Conservation (phyloP, 1,284 basidiomycete genomes). For the Cryptococcus sp. region DNA sequence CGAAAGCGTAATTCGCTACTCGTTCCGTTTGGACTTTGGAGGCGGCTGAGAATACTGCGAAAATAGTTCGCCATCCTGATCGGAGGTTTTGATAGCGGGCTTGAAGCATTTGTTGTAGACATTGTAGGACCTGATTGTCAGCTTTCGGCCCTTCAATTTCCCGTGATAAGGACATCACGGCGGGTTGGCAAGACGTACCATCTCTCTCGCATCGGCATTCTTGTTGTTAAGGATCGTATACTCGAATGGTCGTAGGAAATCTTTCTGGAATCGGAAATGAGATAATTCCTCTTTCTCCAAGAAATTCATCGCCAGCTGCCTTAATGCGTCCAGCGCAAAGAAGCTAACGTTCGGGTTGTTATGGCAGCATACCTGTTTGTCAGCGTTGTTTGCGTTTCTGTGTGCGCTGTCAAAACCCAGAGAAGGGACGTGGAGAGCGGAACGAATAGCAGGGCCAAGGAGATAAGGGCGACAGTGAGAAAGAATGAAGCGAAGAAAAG, state of each 20-base stretch:
- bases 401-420: no score
- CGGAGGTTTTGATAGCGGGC: slow-evolving; percentile 90
- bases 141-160: no score
- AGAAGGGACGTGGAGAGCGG: no score
- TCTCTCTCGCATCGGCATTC: slow-evolving; percentile 91
- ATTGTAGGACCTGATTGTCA: slow-evolving; percentile 76
- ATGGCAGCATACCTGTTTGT: slow-evolving; percentile 84
- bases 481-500: no score
- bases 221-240: slow-evolving; percentile 96
- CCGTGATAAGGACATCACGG: background rate
- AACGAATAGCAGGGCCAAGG: no score
- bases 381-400: no score
- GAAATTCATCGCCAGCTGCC: slow-evolving; percentile 97
- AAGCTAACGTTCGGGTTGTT: slow-evolving; percentile 95
- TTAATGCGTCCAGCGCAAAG: slow-evolving; percentile 95
- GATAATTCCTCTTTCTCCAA: slow-evolving; percentile 97
- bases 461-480: no score
- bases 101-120: slow-evolving; percentile 98
- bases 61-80: slow-evolving; percentile 99
- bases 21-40: slow-evolving; percentile 94
- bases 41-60: slow-evolving; percentile 94
- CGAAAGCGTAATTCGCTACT: slow-evolving; percentile 90
- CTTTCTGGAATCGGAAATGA: slow-evolving; percentile 99
- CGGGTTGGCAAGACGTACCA: slow-evolving; percentile 59
- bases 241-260: slow-evolving; percentile 97